Evolutionary conservation across 768 basidiomycete genomes (phyloP), one percentile per base, ranked within the genome.

Genomic region (Cystofilobasidium ferigula): DNA sequence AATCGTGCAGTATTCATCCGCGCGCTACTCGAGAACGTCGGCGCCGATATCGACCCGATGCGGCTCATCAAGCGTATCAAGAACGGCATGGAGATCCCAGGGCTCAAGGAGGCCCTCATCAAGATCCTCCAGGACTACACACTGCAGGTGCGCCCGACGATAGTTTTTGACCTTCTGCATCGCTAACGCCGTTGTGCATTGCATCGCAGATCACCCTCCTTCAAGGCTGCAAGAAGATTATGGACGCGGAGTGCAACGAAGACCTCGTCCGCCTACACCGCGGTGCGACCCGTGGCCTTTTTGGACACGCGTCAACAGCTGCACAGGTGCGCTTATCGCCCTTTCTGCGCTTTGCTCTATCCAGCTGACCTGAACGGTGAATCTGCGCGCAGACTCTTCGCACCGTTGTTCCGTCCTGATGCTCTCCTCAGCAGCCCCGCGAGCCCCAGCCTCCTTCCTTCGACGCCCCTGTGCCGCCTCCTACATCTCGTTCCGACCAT

Each of bases 121-220:
- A 98, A 95, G 81, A 97, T 99, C 62, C 77, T 99, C 58, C 91
- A 94, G 69, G 93, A 95, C 72, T 95, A 93, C 73, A 90, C 97
- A 72, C 78, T 98, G 9, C 94, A 80, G 71, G 78, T 78, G 47
- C 35, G 74, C 67, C 1, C 6, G 20, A 24, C 35, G n/a, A n/a
- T n/a, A n/a, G n/a, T n/a, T n/a, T n/a, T n/a, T n/a, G n/a, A n/a
- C n/a, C n/a, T n/a, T n/a, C n/a, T n/a, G n/a, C n/a, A n/a, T n/a
- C n/a, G n/a, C n/a, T n/a, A n/a, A n/a, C n/a, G n/a, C n/a, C n/a
- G n/a, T n/a, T n/a, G n/a, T n/a, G n/a, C n/a, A n/a, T n/a, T n/a
- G n/a, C n/a, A n/a, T n/a, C n/a, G 12, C 60, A 94, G 75, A 87
- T 90, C 30, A 93, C 90, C 12, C 77, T 99, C 13, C 78, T 98